A percentile compares a stretch with the other conserved stretches of the same genome.
These are phyloP conservation scores for Pyropia yezoensis DNA, from an alignment of 23 red algal genomes.

Conservation along the genomic window DNA sequence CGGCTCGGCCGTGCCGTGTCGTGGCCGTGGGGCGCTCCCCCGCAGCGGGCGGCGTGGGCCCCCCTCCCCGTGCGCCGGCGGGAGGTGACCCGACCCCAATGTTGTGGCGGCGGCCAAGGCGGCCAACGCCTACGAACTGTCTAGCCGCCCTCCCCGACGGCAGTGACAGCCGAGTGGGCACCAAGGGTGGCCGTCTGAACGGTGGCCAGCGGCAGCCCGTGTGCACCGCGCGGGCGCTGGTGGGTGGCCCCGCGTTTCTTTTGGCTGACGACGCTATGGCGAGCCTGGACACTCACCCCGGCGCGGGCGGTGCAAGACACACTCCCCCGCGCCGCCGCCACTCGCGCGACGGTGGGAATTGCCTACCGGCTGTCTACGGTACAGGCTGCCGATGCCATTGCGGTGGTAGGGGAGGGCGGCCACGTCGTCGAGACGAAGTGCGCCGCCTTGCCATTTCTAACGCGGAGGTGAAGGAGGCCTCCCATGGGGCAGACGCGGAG, in stretches of 20 bases:
- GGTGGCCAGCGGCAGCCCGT: slow-evolving; percentile 88
- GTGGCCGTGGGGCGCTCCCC: no score
- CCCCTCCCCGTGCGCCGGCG: no score
- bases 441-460: slow-evolving; percentile 38
- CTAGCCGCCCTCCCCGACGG: slow-evolving; percentile 52
- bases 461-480: slow-evolving; percentile 36
- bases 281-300: slow-evolving; percentile 81
- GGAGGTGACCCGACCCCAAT: slow-evolving; percentile 42
- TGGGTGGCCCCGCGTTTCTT: slow-evolving; percentile 55
- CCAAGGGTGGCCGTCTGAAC: slow-evolving; percentile 55
- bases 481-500: slow-evolving; percentile 38
- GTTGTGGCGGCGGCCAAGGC: slow-evolving; percentile 42
- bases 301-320: slow-evolving; percentile 79
- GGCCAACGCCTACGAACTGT: slow-evolving; percentile 74
- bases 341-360: slow-evolving; percentile 71
- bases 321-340: slow-evolving; percentile 42
- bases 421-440: slow-evolving; percentile 52
- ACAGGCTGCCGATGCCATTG: slow-evolving; percentile 68
- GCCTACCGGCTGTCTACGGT: slow-evolving; percentile 86
- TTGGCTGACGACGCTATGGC: slow-evolving; percentile 74
- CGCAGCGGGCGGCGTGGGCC: no score
- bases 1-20: no score
- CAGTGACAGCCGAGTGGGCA: slow-evolving; percentile 76
- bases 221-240: slow-evolving; percentile 78
- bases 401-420: slow-evolving; percentile 56